Evolutionary conservation across 2,329 filamentous ascomycete species (phyloP).

Genomic region (Teratosphaeria gauchensis): DNA sequence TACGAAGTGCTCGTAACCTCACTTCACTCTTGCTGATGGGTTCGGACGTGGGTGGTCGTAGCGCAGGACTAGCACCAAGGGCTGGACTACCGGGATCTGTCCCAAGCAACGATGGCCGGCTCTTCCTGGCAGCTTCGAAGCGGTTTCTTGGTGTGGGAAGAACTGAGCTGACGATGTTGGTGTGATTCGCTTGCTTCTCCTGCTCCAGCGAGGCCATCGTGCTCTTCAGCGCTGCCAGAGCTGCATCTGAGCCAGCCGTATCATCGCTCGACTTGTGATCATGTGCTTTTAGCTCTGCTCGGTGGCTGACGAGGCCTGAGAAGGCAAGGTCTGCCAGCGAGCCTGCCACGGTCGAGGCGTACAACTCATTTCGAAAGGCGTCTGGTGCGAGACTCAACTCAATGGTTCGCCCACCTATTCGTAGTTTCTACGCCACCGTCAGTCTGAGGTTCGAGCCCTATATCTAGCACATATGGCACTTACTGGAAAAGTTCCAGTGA

Average conservation of each 20-base stretch:
- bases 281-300: constrained; percentile 29
- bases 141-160: constrained; percentile 26
- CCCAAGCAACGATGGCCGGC: background rate
- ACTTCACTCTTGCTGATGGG: constrained; percentile 25
- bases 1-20: constrained; percentile 33
- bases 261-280: constrained; percentile 46
- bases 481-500: constrained; percentile 27
- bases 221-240: constrained; percentile 49
- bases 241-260: constrained; percentile 47
- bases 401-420: constrained; percentile 48
- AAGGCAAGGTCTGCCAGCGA: constrained; percentile 44
- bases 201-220: constrained; percentile 50
- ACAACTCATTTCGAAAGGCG: constrained; percentile 49
- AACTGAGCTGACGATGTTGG: constrained; percentile 25
- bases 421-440: constrained; percentile 37
- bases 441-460: background rate
- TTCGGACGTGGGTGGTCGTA: background rate
- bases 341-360: constrained; percentile 31
- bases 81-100: constrained; percentile 16
- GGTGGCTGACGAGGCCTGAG: constrained; percentile 48
- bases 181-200: constrained; percentile 48
- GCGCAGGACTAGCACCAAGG: constrained; percentile 31
- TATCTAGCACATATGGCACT: constrained; percentile 6
- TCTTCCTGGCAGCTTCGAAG: constrained; percentile 21
- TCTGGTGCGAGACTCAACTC: constrained; percentile 45